Percentiles rank a stretch among this genome's conserved stretches.
These are phyloP conservation scores for Stellera chamaejasme DNA, from an alignment of 345 rosid genomes.

Conservation along the genomic window DNA sequence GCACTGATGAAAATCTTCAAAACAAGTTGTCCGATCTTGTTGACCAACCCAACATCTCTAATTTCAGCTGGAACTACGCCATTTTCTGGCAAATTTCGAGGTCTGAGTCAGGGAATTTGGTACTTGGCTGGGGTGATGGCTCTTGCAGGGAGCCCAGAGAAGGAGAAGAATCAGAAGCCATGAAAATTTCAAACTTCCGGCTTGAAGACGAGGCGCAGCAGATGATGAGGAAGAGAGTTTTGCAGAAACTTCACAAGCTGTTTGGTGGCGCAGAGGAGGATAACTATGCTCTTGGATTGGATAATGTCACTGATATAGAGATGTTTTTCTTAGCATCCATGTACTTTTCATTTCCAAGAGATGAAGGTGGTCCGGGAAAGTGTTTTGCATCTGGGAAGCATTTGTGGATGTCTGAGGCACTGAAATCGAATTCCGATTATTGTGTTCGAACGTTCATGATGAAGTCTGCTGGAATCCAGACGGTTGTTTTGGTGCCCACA, in stretches of 20 bases:
- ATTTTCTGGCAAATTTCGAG: constrained; percentile 90
- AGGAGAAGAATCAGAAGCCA: constrained; percentile 57
- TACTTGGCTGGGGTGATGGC: constrained; percentile 99
- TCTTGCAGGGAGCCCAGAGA: constrained; percentile 82
- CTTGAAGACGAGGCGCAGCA: constrained; percentile 57
- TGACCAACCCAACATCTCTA: constrained; percentile 57
- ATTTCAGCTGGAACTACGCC: constrained; percentile 96
- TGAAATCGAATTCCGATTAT: constrained; percentile 45
- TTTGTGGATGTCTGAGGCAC: constrained; percentile 56
- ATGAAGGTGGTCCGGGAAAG: constrained; percentile 88
- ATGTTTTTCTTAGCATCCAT: constrained; percentile 88
- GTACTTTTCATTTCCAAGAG: constrained; percentile 91
- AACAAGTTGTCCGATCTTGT: constrained; percentile 90
- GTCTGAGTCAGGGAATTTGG: constrained; percentile 79
- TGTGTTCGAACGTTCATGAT: constrained; percentile 83
- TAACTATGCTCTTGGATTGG: constrained; percentile 69
- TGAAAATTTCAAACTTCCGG: constrained; percentile 24
- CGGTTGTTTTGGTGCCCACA: constrained; percentile 76
- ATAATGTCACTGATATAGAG: constrained; percentile 89
- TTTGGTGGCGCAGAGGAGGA: constrained; percentile 94
- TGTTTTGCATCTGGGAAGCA: constrained; percentile 75
- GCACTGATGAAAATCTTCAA: constrained; percentile 65
- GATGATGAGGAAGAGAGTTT: constrained; percentile 78
- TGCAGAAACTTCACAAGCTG: constrained; percentile 73
- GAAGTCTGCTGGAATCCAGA: constrained; percentile 73